Conservation (phyloP, 2,329 filamentous ascomycete genomes). For the Blastomyces parvus region DNA sequence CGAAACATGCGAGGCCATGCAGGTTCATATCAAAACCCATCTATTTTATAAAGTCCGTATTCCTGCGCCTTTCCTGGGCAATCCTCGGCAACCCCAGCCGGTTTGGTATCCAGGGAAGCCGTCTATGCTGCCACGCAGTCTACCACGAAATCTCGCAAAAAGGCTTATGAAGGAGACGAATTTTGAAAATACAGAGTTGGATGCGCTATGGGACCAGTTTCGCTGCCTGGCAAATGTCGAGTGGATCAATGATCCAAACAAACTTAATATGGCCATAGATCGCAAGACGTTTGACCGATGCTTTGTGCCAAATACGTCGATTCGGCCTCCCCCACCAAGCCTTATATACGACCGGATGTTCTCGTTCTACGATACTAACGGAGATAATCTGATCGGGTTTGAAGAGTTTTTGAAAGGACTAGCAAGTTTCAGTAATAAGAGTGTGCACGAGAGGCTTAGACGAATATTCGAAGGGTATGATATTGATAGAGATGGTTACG, state of each 20-base stretch:
- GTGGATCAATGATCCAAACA: constrained; percentile 70
- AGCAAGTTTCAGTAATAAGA: constrained; percentile 52
- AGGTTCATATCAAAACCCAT: constrained; percentile 77
- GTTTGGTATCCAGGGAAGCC: constrained; percentile 87
- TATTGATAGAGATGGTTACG: constrained; percentile 75
- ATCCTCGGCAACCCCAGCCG: constrained; percentile 66
- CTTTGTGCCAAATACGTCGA: constrained; percentile 75
- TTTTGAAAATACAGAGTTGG: constrained; percentile 77
- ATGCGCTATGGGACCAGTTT: constrained; percentile 95
- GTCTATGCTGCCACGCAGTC: constrained; percentile 54
- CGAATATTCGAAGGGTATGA: constrained; percentile 85
- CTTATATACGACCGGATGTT: constrained; percentile 95
- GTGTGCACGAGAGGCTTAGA: constrained; percentile 55
- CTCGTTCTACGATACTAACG: constrained; percentile 86
- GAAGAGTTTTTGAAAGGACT: constrained; percentile 81
- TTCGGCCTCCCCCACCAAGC: constrained; percentile 68
- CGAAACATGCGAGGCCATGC: constrained; percentile 69
- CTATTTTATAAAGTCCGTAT: constrained; percentile 94
- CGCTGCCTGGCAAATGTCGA: constrained; percentile 83
- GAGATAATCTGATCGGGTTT: constrained; percentile 82
- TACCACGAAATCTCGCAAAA: constrained; percentile 59
- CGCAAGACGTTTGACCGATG: constrained; percentile 86
- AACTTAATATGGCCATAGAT: constrained; percentile 75
- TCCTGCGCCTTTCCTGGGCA: constrained; percentile 72
- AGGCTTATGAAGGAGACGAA: constrained; percentile 62